Base-by-base conservation (phyloP, 371 early-diverging fungal species). In the Mortierella sp. region DNA sequence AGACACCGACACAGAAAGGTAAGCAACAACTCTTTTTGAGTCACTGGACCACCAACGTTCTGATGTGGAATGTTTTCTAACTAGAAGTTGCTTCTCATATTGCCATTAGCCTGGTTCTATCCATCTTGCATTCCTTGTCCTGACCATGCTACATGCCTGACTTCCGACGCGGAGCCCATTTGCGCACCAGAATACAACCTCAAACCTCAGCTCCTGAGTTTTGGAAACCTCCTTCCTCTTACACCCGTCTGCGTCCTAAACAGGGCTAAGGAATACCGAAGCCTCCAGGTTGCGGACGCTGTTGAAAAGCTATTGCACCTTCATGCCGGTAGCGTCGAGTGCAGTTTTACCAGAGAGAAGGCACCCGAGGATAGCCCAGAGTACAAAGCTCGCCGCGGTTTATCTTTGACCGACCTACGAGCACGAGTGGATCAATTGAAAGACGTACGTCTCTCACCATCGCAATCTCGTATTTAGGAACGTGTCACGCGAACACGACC, bases 81-180 rank as follows among this genome's bases (percentile, higher is more conserved):
- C 34, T 10, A 34, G 34, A 34, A 34, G 7, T 10, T 34, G 7
- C 34, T 7, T 34, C 7, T 34, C 34, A 34, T 7, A 34, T 7
- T 10, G 10, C 4, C 4, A 34, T 28, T 58, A 64, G 68, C 60
- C 23, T 73, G 67, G 73, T 64, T 56, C 45, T 70, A 65, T 19
- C 78, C 78, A 0, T 56, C 55, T 7, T 76, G 78, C 60, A 76
- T 76, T 21, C 78, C 78, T 27, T 76, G 78, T 31, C 78, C 78
- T 3, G 78, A 76, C 42, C 71, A 62, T 47, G 78, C 78, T 0
- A 58, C 59, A 3, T 76, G 78, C 14, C n/a, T 58, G n/a, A 45
- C 28, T 8, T 47, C 78, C 6, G 54, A 76, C 28, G 51, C 48
- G 0, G 62, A 65, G 12, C 78, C 78, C 2, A 58, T 65, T 10